Evolutionary conservation across 2,329 filamentous ascomycete genomes (phyloP).

Genomic region (Pyricularia sp.): DNA sequence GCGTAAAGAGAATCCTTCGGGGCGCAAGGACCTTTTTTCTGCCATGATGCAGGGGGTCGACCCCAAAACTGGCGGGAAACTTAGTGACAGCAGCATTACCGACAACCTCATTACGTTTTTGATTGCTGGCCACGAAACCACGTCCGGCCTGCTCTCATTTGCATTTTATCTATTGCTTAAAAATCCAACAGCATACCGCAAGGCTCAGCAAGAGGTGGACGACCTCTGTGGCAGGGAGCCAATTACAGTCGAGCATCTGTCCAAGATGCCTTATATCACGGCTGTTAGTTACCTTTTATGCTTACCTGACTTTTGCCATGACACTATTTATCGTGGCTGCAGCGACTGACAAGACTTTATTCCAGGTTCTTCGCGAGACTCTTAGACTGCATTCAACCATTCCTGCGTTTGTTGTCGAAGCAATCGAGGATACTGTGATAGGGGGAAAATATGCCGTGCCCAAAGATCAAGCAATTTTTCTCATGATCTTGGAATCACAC

Average conservation of each 20-base stretch:
- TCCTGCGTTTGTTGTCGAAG: slow-evolving; percentile 39
- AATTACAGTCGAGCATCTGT: slow-evolving; percentile 47
- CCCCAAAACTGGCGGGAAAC: slow-evolving; percentile 50
- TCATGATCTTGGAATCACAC: slow-evolving; percentile 35
- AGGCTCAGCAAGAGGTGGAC: slow-evolving; percentile 57
- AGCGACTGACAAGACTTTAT: not conserved
- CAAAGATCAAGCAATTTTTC: slow-evolving; percentile 27
- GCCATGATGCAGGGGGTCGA: slow-evolving; percentile 59
- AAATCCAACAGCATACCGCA: slow-evolving; percentile 43
- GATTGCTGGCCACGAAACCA: slow-evolving; percentile 60
- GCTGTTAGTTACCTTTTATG: slow-evolving; percentile 25
- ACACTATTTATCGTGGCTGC: not conserved
- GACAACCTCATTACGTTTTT: slow-evolving; percentile 64
- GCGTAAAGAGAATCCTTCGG: slow-evolving; percentile 38
- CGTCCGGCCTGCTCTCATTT: slow-evolving; percentile 53
- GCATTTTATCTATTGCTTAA: slow-evolving; percentile 52
- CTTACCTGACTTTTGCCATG: not conserved
- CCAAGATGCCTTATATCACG: slow-evolving; percentile 51
- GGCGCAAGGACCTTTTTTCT: slow-evolving; percentile 53
- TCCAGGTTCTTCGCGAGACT: slow-evolving; percentile 47
- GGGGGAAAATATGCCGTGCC: slow-evolving; percentile 40
- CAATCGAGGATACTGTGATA: slow-evolving; percentile 29
- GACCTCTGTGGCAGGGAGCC: slow-evolving; percentile 43
- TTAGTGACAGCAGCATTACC: slow-evolving; percentile 49
- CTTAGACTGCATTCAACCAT: slow-evolving; percentile 50